Conservation (phyloP, 2,329 filamentous ascomycete genomes). For the Cadophora malorum region DNA sequence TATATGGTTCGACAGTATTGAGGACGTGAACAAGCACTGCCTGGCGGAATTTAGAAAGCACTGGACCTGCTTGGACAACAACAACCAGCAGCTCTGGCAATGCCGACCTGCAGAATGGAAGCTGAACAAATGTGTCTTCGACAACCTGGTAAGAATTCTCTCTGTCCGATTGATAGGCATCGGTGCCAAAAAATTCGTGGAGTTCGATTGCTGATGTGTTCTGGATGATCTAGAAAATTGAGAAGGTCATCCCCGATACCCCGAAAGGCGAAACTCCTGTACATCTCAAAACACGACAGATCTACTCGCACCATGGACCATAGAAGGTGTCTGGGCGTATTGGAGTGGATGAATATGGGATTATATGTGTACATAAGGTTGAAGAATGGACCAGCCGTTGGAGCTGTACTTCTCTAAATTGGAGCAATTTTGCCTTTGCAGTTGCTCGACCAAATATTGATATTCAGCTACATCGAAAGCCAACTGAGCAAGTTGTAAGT, state of each 20-base stretch:
- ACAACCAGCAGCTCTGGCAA: slow-evolving; percentile 98
- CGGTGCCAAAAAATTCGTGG: background rate
- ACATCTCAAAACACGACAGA: slow-evolving; percentile 71
- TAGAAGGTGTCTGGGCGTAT: slow-evolving; percentile 4
- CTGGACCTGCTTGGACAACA: slow-evolving; percentile 95
- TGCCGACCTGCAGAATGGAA: slow-evolving; percentile 88
- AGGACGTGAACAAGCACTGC: slow-evolving; percentile 96
- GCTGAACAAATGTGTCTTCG: slow-evolving; percentile 93
- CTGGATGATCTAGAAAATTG: slow-evolving; percentile 65
- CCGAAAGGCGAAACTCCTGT: slow-evolving; percentile 74
- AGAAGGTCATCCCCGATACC: slow-evolving; percentile 80
- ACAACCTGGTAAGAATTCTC: slow-evolving; percentile 78
- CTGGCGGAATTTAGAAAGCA: slow-evolving; percentile 89
- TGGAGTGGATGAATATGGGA: background rate
- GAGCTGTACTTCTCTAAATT: background rate
- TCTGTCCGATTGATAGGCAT: slow-evolving; percentile 32
- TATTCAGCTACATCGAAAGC: no score
- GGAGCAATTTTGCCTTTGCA: background rate
- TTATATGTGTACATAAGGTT: slow-evolving; percentile 22
- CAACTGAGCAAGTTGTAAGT: background rate
- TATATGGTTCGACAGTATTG: slow-evolving; percentile 65
- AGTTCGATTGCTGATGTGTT: background rate
- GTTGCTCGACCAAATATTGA: background rate
- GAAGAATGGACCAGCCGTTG: slow-evolving; percentile 7
- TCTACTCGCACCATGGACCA: slow-evolving; percentile 47